Evolutionary conservation across 441 rosid species (phyloP).

Genomic region (Eruca vesicaria): DNA sequence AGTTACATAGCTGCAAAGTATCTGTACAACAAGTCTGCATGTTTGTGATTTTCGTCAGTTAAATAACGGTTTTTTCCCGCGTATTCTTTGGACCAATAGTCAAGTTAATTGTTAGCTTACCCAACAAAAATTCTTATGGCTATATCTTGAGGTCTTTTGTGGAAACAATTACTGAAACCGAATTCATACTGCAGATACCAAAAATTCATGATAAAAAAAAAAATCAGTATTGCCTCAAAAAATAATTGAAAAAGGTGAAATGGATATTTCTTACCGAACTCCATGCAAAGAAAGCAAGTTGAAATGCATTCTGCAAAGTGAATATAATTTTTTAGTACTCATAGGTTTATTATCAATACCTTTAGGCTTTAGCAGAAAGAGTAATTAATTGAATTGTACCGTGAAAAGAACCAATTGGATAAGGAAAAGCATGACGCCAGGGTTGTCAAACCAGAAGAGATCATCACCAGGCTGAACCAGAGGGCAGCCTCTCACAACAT

Average conservation of each 20-base stretch:
- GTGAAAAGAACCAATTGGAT: conserved; percentile 82
- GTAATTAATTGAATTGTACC: conserved; percentile 40
- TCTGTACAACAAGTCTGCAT: conserved; percentile 46
- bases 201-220: neutral
- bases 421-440: conserved; percentile 69
- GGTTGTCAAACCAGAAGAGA: conserved; percentile 91
- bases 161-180: conserved; percentile 64
- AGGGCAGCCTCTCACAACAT: conserved; percentile 84
- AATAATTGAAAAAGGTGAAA: neutral
- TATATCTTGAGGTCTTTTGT: conserved; percentile 43
- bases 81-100: neutral
- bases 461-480: conserved; percentile 87
- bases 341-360: neutral
- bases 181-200: conserved; percentile 54
- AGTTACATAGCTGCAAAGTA: conserved; percentile 82
- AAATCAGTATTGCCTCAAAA: neutral
- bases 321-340: conserved; percentile 9
- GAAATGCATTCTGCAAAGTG: conserved; percentile 69
- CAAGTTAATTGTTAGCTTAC: conserved; percentile 18
- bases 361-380: no score
- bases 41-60: conserved; percentile 1
- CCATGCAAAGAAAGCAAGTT: conserved; percentile 81
- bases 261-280: conserved; percentile 55
- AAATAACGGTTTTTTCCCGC: neutral
- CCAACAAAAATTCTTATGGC: conserved; percentile 54